Evolutionary conservation across 305 asterid species (phyloP), one percentile per base, ranked within the genome.

Genomic region (Fraxinus latifolia): DNA sequence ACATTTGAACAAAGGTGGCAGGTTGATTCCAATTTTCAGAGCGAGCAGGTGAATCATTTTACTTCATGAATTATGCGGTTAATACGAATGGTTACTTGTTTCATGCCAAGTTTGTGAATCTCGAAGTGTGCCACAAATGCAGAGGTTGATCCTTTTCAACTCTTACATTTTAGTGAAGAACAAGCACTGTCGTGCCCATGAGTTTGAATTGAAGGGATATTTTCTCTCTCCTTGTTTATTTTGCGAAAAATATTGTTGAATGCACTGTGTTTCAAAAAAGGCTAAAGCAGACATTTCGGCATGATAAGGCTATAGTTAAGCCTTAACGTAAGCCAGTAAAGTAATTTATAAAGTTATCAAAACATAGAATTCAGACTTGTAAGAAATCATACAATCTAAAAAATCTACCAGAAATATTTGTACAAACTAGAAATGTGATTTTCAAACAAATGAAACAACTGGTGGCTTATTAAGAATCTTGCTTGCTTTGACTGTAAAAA

Each of bases 1-100:
- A 85, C 90, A 17, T 93, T 89, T 15, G 98, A 93, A 80, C 91
- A 88, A 8, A 89, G 94, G 88, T 92, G 98, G 97, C 92, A 84
- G 82, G 92, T 84, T 81, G 97, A 90, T 82, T 84, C 93, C 37
- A 86, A 88, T 82, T 94, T 90, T 84, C 98, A 93, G 78, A 89
- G 83, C 75, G 98, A 92, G 79, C 98, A 94, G 98, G 99, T 96
- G 82, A 86, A 80, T 84, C 65, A 68, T 44, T 82, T 84, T 62
- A 75, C 36, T 31, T 67, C 77, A 77, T 74, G 67, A 68, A 65
- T 70, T 27, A 75, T 65, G 23, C 67, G 31, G 60, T 70, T 70
- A 70, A 70, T 70, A 31, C 5, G 1, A 15, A 70, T 31, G 44
- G 34, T 29, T 31, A 29, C 39, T 32, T 70, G 25, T 67, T 67